phyloP scores from a whole-genome alignment of 495 filamentous ascomycete species.

The Penicillium riverlandense region DNA sequence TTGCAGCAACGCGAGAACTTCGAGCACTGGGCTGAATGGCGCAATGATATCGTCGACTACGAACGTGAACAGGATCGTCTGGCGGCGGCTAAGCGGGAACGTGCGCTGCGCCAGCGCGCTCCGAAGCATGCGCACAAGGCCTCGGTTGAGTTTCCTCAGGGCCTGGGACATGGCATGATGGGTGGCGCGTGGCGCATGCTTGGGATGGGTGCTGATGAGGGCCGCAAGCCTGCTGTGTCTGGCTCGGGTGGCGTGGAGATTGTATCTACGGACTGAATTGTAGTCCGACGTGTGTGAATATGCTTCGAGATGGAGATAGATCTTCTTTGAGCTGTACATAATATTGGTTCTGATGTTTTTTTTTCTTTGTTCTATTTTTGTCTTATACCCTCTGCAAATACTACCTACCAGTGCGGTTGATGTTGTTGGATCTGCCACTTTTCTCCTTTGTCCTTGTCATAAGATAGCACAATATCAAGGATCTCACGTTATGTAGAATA shows the following conservation, averaged over 20 bases:
- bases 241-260: slow-evolving; percentile 15
- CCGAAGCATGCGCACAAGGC: slow-evolving; percentile 22
- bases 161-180: slow-evolving; percentile 38
- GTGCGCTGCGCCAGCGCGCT: slow-evolving; percentile 18
- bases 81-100: slow-evolving; percentile 27
- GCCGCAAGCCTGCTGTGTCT: slow-evolving; percentile 9
- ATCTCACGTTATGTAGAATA: too few species aligned
- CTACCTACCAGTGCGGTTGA: too few species aligned
- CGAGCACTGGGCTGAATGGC: slow-evolving; percentile 55
- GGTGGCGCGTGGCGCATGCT: slow-evolving; percentile 39
- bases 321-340: slow-evolving; percentile 7
- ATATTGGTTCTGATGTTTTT: too few species aligned
- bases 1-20: slow-evolving; percentile 53
- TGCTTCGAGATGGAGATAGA: too few species aligned
- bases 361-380: too few species aligned
- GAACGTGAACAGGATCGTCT: slow-evolving; percentile 39
- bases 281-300: not conserved
- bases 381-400: too few species aligned
- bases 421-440: too few species aligned
- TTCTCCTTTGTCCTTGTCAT: too few species aligned
- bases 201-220: slow-evolving; percentile 32
- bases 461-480: too few species aligned
- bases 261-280: slow-evolving; percentile 12
- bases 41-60: slow-evolving; percentile 43
- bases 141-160: slow-evolving; percentile 28